Base-by-base conservation (phyloP, 768 basidiomycete species). In the Megacollybia marginata region DNA sequence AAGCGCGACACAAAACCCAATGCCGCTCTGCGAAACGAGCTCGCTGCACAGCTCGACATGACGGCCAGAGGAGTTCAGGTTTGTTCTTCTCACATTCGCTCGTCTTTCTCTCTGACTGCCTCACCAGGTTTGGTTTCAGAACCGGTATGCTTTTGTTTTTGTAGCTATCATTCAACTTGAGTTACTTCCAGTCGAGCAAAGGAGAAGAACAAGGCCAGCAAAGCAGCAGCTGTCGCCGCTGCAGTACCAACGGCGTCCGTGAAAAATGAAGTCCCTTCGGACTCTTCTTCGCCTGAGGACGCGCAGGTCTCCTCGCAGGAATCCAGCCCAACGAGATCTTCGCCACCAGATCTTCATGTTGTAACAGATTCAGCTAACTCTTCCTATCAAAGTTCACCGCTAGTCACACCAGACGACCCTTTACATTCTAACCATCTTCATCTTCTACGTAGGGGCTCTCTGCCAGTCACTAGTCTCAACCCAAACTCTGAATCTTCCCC, bases 41-140 rank as follows among this genome's bases (percentile, higher is more conserved):
- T 98, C 48, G 87, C 92, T 0, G 69, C 75, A 9, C 76, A 92
- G 68, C 80, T 97, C 50, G 84, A 83, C 54, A 98, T 98, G 94
- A 88, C 89, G 9, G 82, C 92, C 18, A 74, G 94, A 52, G 92
- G 91, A n/a, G 89, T 98, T 2, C 94, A 98, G 78, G 94, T 95
- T 50, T 44, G 74, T 79, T 38, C 46, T 52, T 46, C 13, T 51
- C 33, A 48, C 42, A 28, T 12, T 33, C 38, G 18, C 42, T 28
- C 38, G 44, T 19, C 38, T 51, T 44, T 35, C 46, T 48, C 48
- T 42, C 18, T 32, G 15, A 28, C 36, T 58, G 57, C 52, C 47
- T 16, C 49, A 63, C 2, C 70, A 95, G 81, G 94, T 91, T 20
- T 90, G 88, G 89, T 92, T 92, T 65, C 89, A 92, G 68, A 92